Evolutionary conservation across 2,329 filamentous ascomycete genomes (phyloP).

Genomic region (Lasiodiplodia sp.): DNA sequence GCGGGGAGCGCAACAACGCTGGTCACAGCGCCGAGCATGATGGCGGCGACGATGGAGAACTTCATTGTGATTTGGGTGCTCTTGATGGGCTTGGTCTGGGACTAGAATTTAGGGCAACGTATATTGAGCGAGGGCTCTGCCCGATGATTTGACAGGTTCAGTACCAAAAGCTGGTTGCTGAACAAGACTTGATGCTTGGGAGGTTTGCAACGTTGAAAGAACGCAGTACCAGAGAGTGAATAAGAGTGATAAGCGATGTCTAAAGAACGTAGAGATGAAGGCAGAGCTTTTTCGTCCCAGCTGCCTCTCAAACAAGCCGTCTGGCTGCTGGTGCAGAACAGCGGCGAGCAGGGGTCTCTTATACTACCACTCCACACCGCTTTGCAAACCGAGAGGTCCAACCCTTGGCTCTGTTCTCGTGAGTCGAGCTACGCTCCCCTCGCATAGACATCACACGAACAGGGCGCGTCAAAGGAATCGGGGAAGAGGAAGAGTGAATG

Average conservation of each 20-base stretch:
- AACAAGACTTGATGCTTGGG: background rate
- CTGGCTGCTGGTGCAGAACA: background rate
- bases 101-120: background rate
- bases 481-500: background rate
- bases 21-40: conserved; percentile 5
- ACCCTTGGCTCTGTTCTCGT: conserved; percentile 8
- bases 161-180: background rate
- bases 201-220: background rate
- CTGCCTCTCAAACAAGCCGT: background rate
- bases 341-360: background rate
- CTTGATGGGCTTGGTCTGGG: background rate
- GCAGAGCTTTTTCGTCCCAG: background rate
- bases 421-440: background rate
- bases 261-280: background rate
- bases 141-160: background rate
- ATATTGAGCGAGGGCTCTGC: background rate
- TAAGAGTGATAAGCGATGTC: background rate
- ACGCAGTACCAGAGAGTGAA: conserved; percentile 2
- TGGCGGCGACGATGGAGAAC: conserved; percentile 5
- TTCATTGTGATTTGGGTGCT: conserved; percentile 9
- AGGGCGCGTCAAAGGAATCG: conserved; percentile 5
- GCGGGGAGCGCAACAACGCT: conserved; percentile 12
- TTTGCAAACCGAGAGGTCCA: background rate
- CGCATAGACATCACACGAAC: conserved; percentile 15
- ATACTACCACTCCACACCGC: background rate